A percentile compares a stretch with the other conserved stretches of the same genome.
Evolutionary conservation across 208 protist genomes (phyloP).

Genomic region (Leishmania turanica): DNA sequence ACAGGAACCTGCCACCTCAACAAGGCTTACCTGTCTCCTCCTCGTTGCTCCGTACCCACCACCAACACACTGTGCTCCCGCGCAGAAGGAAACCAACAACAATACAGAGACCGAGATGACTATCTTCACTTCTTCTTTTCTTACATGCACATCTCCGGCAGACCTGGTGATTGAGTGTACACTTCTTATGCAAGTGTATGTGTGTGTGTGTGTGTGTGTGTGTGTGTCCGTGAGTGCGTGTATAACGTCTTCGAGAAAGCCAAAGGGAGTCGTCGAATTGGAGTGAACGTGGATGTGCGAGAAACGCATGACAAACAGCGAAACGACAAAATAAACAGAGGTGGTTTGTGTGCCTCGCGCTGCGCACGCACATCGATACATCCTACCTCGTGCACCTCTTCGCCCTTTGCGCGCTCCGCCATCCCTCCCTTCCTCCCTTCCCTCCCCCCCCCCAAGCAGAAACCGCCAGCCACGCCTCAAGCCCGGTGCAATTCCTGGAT

Average conservation of each 20-base stretch:
- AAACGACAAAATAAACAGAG: neutral
- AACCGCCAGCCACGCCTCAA: neutral
- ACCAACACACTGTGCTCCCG: neutral
- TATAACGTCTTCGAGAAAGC: neutral
- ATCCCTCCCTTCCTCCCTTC: neutral
- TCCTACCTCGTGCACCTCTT: neutral
- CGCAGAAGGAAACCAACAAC: neutral
- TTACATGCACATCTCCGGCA: neutral
- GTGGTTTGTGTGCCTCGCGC: neutral
- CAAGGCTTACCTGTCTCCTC: neutral
- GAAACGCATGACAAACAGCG: neutral
- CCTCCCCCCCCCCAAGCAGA: neutral
- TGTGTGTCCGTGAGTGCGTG: neutral
- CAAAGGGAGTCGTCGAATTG: no score
- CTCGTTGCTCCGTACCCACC: neutral
- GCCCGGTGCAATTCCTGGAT: constrained; percentile 23
- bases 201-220: neutral
- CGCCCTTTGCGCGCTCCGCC: neutral
- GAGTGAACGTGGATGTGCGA: neutral
- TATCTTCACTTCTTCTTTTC: neutral
- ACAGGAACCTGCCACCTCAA: neutral
- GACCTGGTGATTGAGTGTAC: neutral
- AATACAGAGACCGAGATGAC: neutral
- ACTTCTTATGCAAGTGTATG: neutral
- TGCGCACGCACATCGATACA: neutral